phyloP scores from a whole-genome alignment of 345 rosid genomes.

The Theobroma cacao region DNA sequence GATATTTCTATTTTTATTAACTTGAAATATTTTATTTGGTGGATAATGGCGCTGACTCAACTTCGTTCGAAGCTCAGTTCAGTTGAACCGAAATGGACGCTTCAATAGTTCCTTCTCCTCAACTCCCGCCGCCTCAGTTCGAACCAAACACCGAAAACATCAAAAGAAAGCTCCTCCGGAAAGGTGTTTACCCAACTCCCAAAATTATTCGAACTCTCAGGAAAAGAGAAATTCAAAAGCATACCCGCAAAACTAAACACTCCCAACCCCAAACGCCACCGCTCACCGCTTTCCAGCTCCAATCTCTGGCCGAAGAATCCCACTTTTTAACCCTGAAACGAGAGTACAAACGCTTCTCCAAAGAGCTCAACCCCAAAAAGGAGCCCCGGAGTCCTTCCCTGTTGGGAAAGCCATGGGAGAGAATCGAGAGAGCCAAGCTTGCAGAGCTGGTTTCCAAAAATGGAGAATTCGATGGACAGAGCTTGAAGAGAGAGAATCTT shows the following conservation, averaged over 20 bases:
- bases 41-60: background rate
- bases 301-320: constrained; percentile 44
- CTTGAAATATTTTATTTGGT: background rate
- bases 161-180: constrained; percentile 23
- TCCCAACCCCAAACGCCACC: constrained; percentile 31
- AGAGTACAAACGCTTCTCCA: constrained; percentile 67
- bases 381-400: constrained; percentile 11
- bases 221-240: constrained; percentile 76
- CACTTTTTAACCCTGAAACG: constrained; percentile 45
- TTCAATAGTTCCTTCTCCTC: constrained; percentile 5
- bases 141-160: background rate
- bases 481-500: constrained; percentile 51
- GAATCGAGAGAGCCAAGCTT: constrained; percentile 56
- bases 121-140: background rate
- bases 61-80: background rate
- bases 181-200: constrained; percentile 69
- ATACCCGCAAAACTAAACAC: constrained; percentile 61
- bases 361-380: constrained; percentile 29
- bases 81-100: background rate
- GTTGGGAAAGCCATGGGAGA: constrained; percentile 91
- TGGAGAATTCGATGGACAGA: constrained; percentile 42
- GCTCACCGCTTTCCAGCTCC: constrained; percentile 45
- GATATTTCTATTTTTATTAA: background rate
- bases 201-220: constrained; percentile 66
- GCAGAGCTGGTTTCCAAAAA: constrained; percentile 51